phyloP scores from a whole-genome alignment of 2,329 filamentous ascomycete species.

The Colletotrichum orbiculare region DNA sequence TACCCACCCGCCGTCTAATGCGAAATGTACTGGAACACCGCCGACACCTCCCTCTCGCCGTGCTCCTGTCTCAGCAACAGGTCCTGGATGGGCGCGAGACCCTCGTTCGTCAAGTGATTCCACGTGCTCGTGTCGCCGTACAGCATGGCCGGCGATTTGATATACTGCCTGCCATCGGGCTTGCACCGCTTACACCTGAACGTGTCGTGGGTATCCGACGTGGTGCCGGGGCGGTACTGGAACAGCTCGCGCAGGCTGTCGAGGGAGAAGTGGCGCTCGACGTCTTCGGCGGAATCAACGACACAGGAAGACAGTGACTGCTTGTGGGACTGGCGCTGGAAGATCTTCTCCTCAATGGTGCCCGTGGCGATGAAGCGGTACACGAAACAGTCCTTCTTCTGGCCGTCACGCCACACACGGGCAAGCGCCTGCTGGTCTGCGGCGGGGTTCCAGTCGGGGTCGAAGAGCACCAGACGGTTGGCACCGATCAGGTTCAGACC shows the following conservation, averaged over 20 bases:
- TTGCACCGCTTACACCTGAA: slow-evolving; percentile 98
- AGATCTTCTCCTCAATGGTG: slow-evolving; percentile 99
- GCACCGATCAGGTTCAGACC: slow-evolving; percentile 95
- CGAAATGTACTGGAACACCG: slow-evolving; percentile 98
- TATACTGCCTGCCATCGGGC: slow-evolving; percentile 84
- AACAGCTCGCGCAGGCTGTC: slow-evolving; percentile 94
- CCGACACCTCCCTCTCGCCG: slow-evolving; percentile 82
- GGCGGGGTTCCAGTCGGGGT: slow-evolving; percentile 97
- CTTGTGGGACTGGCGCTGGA: slow-evolving; percentile 98
- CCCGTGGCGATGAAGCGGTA: slow-evolving; percentile 99
- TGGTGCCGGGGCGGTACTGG: slow-evolving; percentile 87
- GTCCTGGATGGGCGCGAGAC: slow-evolving; percentile 87
- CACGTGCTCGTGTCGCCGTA: slow-evolving; percentile 99
- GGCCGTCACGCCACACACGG: slow-evolving; percentile 97
- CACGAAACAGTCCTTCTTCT: slow-evolving; percentile 99
- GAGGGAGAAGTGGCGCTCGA: slow-evolving; percentile 94
- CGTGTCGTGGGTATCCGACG: slow-evolving; percentile 95
- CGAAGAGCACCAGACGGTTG: slow-evolving; percentile 94
- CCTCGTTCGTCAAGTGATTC: slow-evolving; percentile 94
- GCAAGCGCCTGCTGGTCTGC: slow-evolving; percentile 97
- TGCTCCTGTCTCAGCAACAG: slow-evolving; percentile 88
- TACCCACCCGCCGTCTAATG: slow-evolving; percentile 59
- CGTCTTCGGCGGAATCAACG: slow-evolving; percentile 95
- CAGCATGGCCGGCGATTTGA: slow-evolving; percentile 94
- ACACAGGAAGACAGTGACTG: slow-evolving; percentile 96